Evolutionary conservation across 2,329 filamentous ascomycete genomes (phyloP).

Genomic region (Xylariomycetidae sp.): DNA sequence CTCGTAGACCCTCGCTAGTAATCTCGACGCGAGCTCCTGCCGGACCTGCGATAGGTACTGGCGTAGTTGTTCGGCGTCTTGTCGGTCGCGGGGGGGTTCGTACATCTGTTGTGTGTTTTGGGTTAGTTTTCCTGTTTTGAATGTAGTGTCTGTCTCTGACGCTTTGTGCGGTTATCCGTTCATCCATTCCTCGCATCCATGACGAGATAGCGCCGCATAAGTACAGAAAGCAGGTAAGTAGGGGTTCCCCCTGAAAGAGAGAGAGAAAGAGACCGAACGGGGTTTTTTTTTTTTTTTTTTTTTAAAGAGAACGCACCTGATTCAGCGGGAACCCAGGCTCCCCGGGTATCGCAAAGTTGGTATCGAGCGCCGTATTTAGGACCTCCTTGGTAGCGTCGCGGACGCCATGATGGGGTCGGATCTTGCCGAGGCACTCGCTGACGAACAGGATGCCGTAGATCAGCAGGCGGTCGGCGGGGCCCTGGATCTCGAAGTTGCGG

Average conservation of each 20-base stretch:
- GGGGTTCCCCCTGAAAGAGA: too few relatives aligned
- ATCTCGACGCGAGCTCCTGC: slow-evolving; percentile 79
- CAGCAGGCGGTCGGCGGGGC: slow-evolving; percentile 85
- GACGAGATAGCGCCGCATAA: too few relatives aligned
- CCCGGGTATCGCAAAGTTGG: slow-evolving; percentile 88
- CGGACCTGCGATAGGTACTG: slow-evolving; percentile 90
- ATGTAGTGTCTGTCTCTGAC: too few relatives aligned
- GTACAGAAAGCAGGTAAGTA: too few relatives aligned
- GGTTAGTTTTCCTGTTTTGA: too few relatives aligned
- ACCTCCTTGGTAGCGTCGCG: slow-evolving; percentile 67
- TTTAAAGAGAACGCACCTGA: slow-evolving; percentile 52
- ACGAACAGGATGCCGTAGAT: slow-evolving; percentile 97
- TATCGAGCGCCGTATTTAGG: slow-evolving; percentile 85
- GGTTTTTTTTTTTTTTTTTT: neutral
- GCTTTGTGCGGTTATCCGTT: too few relatives aligned
- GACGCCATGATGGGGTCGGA: slow-evolving; percentile 66
- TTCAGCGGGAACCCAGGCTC: slow-evolving; percentile 92
- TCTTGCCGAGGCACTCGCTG: slow-evolving; percentile 83
- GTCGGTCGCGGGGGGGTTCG: slow-evolving; percentile 78
- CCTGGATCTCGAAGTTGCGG: slow-evolving; percentile 98
- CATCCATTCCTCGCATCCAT: too few relatives aligned
- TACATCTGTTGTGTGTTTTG: slow-evolving; percentile 65
- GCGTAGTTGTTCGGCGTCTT: slow-evolving; percentile 82
- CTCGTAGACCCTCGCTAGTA: slow-evolving; percentile 83
- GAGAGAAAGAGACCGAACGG: too few relatives aligned